These are phyloP conservation scores for Thymus mandschuricus DNA, from an alignment of 257 asterid genomes.

Conservation along the genomic window DNA sequence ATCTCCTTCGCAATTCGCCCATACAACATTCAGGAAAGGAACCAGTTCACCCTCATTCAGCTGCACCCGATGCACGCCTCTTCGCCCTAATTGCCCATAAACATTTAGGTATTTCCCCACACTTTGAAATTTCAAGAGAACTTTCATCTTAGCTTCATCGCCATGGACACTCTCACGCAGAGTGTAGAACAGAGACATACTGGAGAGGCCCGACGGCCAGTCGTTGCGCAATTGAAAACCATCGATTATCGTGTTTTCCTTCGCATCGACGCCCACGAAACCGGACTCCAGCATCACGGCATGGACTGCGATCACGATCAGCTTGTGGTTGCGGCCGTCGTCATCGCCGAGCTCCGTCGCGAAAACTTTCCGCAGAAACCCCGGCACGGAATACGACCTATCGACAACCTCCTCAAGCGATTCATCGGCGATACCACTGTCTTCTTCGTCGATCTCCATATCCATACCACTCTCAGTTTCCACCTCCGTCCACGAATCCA, in stretches of 20 bases:
- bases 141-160: constrained; percentile 22
- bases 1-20: constrained; percentile 73
- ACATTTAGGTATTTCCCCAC: constrained; percentile 61
- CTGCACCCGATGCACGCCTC: constrained; percentile 36
- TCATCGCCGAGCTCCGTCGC: constrained; percentile 57
- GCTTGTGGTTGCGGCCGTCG: constrained; percentile 53
- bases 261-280: constrained; percentile 61
- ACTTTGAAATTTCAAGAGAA: constrained; percentile 64
- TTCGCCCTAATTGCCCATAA: constrained; percentile 57
- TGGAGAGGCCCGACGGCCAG: constrained; percentile 48
- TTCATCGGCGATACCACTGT: constrained; percentile 17
- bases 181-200: constrained; percentile 59
- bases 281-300: constrained; percentile 85
- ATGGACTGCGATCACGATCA: constrained; percentile 71
- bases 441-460: constrained; percentile 45
- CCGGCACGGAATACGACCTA: constrained; percentile 73
- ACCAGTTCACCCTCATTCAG: constrained; percentile 64
- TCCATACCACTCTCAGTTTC: constrained; percentile 41
- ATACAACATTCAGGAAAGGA: constrained; percentile 69
- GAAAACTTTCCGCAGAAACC: constrained; percentile 80
- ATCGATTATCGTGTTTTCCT: constrained; percentile 32
- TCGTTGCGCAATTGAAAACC: constrained; percentile 41
- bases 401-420: constrained; percentile 24
- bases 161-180: constrained; percentile 47
- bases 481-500: constrained; percentile 21